Conservation (phyloP, 768 basidiomycete genomes). For the Auriscalpium vulgare region DNA sequence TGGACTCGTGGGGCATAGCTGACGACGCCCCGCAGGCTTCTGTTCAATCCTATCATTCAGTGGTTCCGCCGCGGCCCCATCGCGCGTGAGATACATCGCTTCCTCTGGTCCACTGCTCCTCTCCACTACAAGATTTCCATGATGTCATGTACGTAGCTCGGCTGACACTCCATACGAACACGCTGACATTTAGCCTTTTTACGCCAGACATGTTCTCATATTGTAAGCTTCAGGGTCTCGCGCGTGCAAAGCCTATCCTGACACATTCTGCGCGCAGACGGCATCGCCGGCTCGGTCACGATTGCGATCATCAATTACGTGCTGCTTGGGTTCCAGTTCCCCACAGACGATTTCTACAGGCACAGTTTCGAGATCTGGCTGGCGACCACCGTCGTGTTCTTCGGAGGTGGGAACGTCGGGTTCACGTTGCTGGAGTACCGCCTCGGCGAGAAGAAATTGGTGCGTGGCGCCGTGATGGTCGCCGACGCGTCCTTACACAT, state of each 20-base stretch:
- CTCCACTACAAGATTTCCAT: conserved; percentile 47
- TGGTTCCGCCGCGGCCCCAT: conserved; percentile 83
- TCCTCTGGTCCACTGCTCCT: conserved; percentile 60
- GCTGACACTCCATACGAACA: background rate
- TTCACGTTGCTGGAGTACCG: conserved; percentile 70
- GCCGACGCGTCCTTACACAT: background rate
- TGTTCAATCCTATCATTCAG: conserved; percentile 76
- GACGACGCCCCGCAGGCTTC: conserved; percentile 34
- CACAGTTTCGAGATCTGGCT: conserved; percentile 78
- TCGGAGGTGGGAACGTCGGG: conserved; percentile 63
- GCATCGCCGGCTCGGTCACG: conserved; percentile 61
- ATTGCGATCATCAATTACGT: conserved; percentile 68
- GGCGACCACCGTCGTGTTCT: conserved; percentile 70
- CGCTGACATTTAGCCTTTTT: background rate
- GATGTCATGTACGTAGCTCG: conserved; percentile 35
- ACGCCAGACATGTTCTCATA: conserved; percentile 42
- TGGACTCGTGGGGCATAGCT: background rate
- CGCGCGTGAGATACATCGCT: conserved; percentile 65
- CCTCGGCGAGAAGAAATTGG: conserved; percentile 36
- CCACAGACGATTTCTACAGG: conserved; percentile 69
- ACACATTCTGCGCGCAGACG: conserved; percentile 19
- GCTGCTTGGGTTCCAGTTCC: conserved; percentile 64
- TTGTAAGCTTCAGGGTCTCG: conserved; percentile 27
- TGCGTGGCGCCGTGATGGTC: conserved; percentile 1
- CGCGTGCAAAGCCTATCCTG: background rate